Conservation (phyloP, 2,329 filamentous ascomycete genomes). For the Botrytis squamosa region DNA sequence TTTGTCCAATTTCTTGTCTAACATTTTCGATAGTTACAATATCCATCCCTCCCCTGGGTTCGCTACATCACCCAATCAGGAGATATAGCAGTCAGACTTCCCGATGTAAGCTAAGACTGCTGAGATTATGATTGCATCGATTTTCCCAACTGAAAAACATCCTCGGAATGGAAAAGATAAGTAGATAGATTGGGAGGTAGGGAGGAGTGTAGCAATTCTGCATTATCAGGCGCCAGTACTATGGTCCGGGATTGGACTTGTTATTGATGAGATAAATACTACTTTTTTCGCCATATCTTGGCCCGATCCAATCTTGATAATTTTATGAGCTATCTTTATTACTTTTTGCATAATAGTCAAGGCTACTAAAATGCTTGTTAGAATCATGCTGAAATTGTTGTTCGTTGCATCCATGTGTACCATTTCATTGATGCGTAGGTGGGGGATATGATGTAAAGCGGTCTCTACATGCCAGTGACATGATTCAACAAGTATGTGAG, state of each 20-base stretch:
- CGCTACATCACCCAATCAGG: constrained; percentile 98
- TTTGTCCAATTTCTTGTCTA: constrained; percentile 1
- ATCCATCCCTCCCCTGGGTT: constrained; percentile 95
- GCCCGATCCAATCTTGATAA: not conserved
- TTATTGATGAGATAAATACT: constrained; percentile 13
- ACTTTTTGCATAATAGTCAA: not conserved
- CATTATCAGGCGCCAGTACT: constrained; percentile 16
- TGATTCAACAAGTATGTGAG: not conserved
- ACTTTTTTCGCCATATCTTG: not conserved
- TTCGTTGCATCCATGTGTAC: not conserved
- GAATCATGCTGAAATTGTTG: not conserved
- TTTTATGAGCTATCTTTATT: not conserved
- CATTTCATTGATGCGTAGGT: not conserved
- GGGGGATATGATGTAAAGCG: not conserved
- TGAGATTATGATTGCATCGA: not conserved
- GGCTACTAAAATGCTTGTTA: not conserved
- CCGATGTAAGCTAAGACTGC: constrained; percentile 53
- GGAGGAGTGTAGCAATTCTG: constrained; percentile 12
- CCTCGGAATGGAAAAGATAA: constrained; percentile 1
- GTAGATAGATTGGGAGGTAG: constrained; percentile 17
- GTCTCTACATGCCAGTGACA: not conserved
- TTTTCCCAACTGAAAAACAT: not conserved
- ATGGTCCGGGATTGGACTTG: constrained; percentile 3
- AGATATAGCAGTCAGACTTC: constrained; percentile 90
- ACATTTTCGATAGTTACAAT: constrained; percentile 73